A percentile compares a stretch with the other conserved stretches of the same genome.
These are phyloP conservation scores for Aspergillus pseudonomiae DNA, from an alignment of 2,329 filamentous ascomycete genomes.

Conservation along the genomic window DNA sequence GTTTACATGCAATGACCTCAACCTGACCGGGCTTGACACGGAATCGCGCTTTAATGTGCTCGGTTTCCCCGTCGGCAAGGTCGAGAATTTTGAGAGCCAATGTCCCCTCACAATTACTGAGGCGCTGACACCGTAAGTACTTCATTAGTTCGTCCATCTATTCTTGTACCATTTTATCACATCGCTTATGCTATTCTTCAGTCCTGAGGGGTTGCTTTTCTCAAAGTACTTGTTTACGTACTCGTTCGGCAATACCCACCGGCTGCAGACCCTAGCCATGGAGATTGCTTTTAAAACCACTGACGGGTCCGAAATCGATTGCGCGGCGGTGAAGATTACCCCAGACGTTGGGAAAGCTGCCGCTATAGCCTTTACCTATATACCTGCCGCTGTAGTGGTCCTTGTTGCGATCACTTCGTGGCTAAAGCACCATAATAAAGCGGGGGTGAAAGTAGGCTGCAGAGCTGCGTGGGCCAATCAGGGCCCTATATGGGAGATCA, in stretches of 20 bases:
- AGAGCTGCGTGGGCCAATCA: neutral
- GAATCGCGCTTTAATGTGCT: constrained; percentile 1
- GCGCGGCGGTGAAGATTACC: constrained; percentile 7
- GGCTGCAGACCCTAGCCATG: constrained; percentile 8
- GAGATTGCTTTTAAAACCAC: constrained; percentile 1
- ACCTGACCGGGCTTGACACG: neutral
- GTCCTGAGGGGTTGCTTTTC: neutral
- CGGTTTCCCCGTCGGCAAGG: constrained; percentile 3
- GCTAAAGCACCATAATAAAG: neutral
- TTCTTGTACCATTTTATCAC: neutral
- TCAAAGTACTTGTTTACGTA: constrained; percentile 8
- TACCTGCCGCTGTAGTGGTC: constrained; percentile 2
- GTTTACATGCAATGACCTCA: neutral
- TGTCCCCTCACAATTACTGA: constrained; percentile 2
- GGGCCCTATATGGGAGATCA: neutral
- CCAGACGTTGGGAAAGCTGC: constrained; percentile 9
- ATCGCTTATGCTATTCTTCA: neutral
- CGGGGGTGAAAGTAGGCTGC: neutral
- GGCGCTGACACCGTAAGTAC: neutral
- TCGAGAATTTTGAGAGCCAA: neutral
- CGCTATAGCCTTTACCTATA: neutral
- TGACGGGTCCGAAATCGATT: neutral
- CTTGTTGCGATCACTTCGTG: constrained; percentile 3
- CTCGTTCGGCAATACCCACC: constrained; percentile 5
- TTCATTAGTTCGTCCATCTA: neutral